A percentile compares a stretch with the other conserved stretches of the same genome.
Evolutionary conservation across 1,284 basidiomycete genomes (phyloP).

Genomic region (Ustilago hordei): DNA sequence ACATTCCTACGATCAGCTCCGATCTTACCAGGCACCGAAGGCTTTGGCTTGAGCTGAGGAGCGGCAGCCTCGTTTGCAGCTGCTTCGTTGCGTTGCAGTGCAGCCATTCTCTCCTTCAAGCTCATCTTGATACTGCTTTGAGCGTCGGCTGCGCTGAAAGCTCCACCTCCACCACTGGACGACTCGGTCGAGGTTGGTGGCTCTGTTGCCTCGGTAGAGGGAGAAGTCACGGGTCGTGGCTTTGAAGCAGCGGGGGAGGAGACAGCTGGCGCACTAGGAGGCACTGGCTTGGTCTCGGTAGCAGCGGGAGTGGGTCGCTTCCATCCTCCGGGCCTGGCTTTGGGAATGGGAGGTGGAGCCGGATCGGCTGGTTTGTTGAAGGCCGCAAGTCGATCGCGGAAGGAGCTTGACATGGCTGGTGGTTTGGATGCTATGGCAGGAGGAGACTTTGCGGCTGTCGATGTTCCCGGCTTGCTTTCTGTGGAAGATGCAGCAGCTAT

Average conservation of each 20-base stretch:
- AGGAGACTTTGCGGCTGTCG: conserved; percentile 36
- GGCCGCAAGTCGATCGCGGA: conserved; percentile 67
- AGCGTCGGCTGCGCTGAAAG: conserved; percentile 65
- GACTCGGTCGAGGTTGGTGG: conserved; percentile 23
- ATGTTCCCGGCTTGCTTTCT: conserved; percentile 5
- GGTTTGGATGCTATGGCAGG: conserved; percentile 55
- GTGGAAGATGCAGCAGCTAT: conserved; percentile 15
- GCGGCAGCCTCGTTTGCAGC: conserved; percentile 29
- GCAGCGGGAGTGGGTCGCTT: conserved; percentile 57
- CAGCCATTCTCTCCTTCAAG: conserved; percentile 68
- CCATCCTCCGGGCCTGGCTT: conserved; percentile 65
- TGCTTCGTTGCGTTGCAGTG: conserved; percentile 61
- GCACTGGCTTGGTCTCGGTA: conserved; percentile 54
- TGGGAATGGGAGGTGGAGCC: conserved; percentile 60
- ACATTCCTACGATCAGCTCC: conserved; percentile 46
- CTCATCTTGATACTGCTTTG: conserved; percentile 68
- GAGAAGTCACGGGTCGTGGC: conserved; percentile 8
- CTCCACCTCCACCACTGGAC: conserved; percentile 15
- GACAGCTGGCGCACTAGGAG: conserved; percentile 47
- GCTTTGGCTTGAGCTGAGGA: conserved; percentile 45
- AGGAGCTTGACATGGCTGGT: conserved; percentile 55
- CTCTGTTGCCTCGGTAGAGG: conserved; percentile 11
- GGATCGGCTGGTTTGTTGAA: conserved; percentile 65
- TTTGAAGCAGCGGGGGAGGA: conserved; percentile 21
- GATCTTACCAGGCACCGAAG: conserved; percentile 47